phyloP scores from a whole-genome alignment of 805 yeast genomes.

The Teunomyces kruisii region DNA sequence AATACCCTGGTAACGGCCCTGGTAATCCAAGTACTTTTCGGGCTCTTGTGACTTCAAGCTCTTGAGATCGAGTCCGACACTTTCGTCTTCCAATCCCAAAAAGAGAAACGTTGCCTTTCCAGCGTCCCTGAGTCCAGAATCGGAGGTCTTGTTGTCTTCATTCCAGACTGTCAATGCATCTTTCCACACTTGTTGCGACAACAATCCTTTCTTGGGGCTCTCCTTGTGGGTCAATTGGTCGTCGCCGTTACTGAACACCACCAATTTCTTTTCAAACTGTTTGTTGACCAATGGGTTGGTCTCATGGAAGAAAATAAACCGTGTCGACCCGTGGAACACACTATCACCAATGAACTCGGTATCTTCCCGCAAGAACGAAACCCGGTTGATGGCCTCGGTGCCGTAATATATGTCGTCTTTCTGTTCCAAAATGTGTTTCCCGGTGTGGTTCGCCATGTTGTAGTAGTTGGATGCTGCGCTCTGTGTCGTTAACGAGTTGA shows the following conservation, averaged over 20 bases:
- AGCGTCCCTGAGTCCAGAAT: slow-evolving; percentile 39
- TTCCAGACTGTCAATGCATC: slow-evolving; percentile 20
- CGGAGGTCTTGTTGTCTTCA: slow-evolving; percentile 31
- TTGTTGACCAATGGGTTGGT: slow-evolving; percentile 34
- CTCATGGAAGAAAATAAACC: slow-evolving; percentile 45
- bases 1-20: slow-evolving; percentile 53
- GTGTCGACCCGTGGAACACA: slow-evolving; percentile 44
- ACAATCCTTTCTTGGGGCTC: slow-evolving; percentile 21
- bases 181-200: slow-evolving; percentile 12
- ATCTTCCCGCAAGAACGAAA: slow-evolving; percentile 63
- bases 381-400: slow-evolving; percentile 58
- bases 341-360: slow-evolving; percentile 48
- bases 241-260: slow-evolving; percentile 36
- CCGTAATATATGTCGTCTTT: slow-evolving; percentile 37
- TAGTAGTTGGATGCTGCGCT: slow-evolving; percentile 5
- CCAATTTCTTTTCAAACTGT: slow-evolving; percentile 27
- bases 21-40: slow-evolving; percentile 41
- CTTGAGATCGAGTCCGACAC: slow-evolving; percentile 39
- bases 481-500: neutral
- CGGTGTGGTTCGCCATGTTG: slow-evolving; percentile 10
- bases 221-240: slow-evolving; percentile 26
- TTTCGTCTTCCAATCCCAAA: slow-evolving; percentile 47
- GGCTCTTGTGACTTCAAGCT: slow-evolving; percentile 21
- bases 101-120: slow-evolving; percentile 41
- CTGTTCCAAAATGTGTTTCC: slow-evolving; percentile 8